phyloP scores from a whole-genome alignment of 2,329 filamentous ascomycete species.

The Ophiosphaerella herpotricha region DNA sequence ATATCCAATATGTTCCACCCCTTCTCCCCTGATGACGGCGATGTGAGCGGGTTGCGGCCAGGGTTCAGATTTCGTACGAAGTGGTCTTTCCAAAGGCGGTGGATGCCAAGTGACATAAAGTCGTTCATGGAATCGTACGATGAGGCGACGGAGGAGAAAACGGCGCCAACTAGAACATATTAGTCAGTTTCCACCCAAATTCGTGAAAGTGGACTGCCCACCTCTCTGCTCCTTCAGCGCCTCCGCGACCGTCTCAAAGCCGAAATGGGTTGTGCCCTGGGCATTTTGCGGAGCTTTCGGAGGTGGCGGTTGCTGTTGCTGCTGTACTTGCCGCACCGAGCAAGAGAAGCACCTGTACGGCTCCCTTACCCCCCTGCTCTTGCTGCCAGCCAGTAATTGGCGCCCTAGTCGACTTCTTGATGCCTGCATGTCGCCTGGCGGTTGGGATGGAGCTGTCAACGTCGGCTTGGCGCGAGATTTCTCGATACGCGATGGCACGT shows the following conservation, averaged over 20 bases:
- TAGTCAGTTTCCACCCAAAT: not conserved
- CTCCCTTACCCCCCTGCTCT: conserved; percentile 15
- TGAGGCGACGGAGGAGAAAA: conserved; percentile 93
- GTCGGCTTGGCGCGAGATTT: conserved; percentile 37
- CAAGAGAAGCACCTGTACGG: conserved; percentile 59
- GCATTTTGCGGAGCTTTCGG: conserved; percentile 48
- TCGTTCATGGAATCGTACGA: conserved; percentile 99
- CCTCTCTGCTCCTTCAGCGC: conserved; percentile 73
- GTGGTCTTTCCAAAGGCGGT: conserved; percentile 96
- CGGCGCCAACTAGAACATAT: conserved; percentile 69
- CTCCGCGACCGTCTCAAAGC: conserved; percentile 83
- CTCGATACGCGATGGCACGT: conserved; percentile 34
- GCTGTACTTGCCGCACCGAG: conserved; percentile 47
- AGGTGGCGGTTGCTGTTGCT: conserved; percentile 44
- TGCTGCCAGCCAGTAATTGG: conserved; percentile 35
- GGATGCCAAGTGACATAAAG: conserved; percentile 96
- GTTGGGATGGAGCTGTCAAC: conserved; percentile 9
- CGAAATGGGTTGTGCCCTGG: conserved; percentile 78
- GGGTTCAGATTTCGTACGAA: conserved; percentile 93
- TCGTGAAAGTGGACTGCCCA: conserved; percentile 35
- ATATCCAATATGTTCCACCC: conserved; percentile 87
- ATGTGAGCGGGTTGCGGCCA: conserved; percentile 61
- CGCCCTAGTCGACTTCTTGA: conserved; percentile 31
- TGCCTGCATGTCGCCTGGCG: conserved; percentile 33
- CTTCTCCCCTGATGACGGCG: conserved; percentile 32